Evolutionary conservation across 306 rosid species (phyloP).

Genomic region (Vicia faba): DNA sequence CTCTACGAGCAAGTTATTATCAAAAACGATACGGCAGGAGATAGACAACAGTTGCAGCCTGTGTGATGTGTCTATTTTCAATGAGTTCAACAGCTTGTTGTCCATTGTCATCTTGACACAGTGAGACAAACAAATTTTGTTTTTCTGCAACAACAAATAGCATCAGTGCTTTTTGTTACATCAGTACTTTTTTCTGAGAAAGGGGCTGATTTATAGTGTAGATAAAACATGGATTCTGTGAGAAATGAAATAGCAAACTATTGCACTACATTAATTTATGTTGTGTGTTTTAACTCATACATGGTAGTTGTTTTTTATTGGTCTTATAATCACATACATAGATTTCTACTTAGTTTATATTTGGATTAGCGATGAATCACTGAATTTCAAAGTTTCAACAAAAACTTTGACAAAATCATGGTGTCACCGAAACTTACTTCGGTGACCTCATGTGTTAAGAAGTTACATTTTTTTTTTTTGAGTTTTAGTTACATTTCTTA

Average conservation of each 20-base stretch:
- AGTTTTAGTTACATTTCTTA: too few species aligned
- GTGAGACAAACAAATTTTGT: constrained; percentile 7
- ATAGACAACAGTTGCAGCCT: constrained; percentile 21
- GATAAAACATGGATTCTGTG: constrained; percentile 35
- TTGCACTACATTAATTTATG: constrained; percentile 28
- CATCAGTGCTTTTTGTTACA: background rate
- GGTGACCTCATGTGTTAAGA: too few species aligned
- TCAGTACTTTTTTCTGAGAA: background rate
- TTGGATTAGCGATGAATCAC: too few species aligned
- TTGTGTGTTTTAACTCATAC: constrained; percentile 34
- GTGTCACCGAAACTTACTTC: too few species aligned
- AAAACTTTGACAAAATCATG: too few species aligned
- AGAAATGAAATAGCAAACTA: constrained; percentile 36
- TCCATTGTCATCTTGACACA: constrained; percentile 30
- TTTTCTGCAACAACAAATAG: background rate
- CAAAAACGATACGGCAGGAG: constrained; percentile 38
- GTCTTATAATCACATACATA: too few species aligned
- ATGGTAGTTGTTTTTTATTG: background rate
- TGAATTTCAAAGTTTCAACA: too few species aligned
- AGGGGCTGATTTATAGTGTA: constrained; percentile 28
- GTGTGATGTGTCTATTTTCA: constrained; percentile 34
- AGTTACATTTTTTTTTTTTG: too few species aligned
- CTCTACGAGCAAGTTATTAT: constrained; percentile 49
- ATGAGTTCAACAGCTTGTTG: constrained; percentile 67
- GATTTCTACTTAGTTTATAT: too few species aligned